Evolutionary conservation across 331 rosid species (phyloP), one percentile per base, ranked within the genome.

Genomic region (Cydonia oblonga): DNA sequence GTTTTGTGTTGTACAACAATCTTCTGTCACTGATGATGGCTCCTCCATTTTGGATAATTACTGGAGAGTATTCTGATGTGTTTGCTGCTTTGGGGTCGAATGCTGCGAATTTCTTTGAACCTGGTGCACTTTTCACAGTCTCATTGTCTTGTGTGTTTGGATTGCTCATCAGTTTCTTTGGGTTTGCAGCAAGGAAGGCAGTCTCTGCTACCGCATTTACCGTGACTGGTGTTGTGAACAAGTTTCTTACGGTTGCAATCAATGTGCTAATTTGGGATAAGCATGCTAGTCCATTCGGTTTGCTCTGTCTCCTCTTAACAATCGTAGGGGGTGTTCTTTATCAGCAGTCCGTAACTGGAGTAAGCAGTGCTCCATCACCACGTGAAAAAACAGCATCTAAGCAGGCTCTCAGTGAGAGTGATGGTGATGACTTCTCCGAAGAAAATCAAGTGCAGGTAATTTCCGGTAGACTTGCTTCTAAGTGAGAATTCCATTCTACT

Each of bases 151-250:
- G 98, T 62, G 81, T 93, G 25, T 91, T 91, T 71, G 98, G 98
- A 35, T 78, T 93, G 85, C 91, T 87, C 53, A 93, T 93, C 38
- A 93, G 98, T 58, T 93, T 93, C 89, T 93, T 89, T 63, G 97
- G 98, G 28, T 93, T 93, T 73, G 98, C 97, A 3, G 95, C 97
- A 2, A 81, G 98, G 46, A 93, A 88, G 83, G 97, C 98, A 0
- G 77, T 93, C 62, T 90, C 98, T 14, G 96, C 98, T 0, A 93
- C 98, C 0, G 97, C 98, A 3, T 93, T 93, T 59, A 93, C 98
- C 0, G 98, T 90, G 26, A 90, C 98, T 23, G 98, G 98, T 9
- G 98, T 93, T 56, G 98, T 93, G 33, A 93, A 93, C 35, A 93
- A 93, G 91, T 93, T 93, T 72, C 87, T 93, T 14, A 93, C 98